Percentiles rank a stretch among this genome's conserved stretches.
phyloP scores from a whole-genome alignment of 768 basidiomycete species.

The Piloderma croceum region DNA sequence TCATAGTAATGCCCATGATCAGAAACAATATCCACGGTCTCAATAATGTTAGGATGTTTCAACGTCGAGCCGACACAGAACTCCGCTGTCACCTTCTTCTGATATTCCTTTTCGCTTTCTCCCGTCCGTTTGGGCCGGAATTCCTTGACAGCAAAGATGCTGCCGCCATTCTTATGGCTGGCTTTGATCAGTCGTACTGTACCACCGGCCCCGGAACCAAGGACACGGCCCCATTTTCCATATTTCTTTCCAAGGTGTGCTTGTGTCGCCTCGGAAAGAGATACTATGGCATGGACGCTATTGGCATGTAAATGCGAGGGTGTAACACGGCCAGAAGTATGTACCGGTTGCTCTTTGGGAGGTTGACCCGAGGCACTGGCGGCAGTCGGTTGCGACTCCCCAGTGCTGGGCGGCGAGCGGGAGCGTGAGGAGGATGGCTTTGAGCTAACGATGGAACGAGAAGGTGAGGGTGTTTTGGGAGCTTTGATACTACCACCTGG shows the following conservation, averaged over 20 bases:
- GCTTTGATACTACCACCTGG: conserved; percentile 11
- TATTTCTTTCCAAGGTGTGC: conserved; percentile 98
- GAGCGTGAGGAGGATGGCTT: conserved; percentile 21
- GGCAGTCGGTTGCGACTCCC: conserved; percentile 7
- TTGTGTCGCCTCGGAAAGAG: conserved; percentile 77
- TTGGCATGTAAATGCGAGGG: conserved; percentile 20
- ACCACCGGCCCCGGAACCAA: conserved; percentile 96
- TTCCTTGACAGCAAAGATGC: conserved; percentile 94
- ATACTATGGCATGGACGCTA: conserved; percentile 37
- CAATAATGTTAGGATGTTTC: conserved; percentile 93
- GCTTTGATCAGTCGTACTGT: conserved; percentile 95
- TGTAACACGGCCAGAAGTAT: conserved; percentile 1
- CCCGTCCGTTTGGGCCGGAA: conserved; percentile 86
- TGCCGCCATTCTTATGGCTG: conserved; percentile 71
- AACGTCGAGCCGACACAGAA: conserved; percentile 95
- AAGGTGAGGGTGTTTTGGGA: conserved; percentile 30
- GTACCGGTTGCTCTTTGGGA: conserved; percentile 17
- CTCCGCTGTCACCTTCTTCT: conserved; percentile 99
- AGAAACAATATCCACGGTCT: conserved; percentile 96
- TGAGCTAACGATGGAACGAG: conserved; percentile 16
- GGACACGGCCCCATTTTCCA: conserved; percentile 94
- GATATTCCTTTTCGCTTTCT: conserved; percentile 94
- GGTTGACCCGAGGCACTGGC: conserved; percentile 16
- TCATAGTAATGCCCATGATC: conserved; percentile 99
- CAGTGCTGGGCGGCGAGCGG: conserved; percentile 17